Evolutionary conservation across 2,329 filamentous ascomycete species (phyloP).

Genomic region (Colletotrichum coccodes): DNA sequence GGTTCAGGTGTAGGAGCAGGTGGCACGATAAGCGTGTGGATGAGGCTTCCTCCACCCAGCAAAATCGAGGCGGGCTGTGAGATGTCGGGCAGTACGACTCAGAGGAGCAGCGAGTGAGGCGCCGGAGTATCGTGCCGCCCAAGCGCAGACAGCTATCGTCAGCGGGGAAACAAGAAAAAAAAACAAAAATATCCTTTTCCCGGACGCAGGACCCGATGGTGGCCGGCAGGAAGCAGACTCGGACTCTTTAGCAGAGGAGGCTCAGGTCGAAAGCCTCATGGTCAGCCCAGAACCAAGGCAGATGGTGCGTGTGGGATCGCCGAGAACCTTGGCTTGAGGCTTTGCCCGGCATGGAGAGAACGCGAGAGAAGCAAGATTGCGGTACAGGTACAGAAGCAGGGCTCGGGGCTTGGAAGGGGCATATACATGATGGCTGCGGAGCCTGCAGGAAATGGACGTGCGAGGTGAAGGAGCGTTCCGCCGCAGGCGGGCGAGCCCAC

Average conservation of each 20-base stretch:
- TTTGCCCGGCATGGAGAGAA: slow-evolving; percentile 1
- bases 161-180: neutral
- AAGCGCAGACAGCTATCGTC: slow-evolving; percentile 5
- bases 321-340: neutral
- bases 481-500: neutral
- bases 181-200: neutral
- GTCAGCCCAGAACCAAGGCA: slow-evolving; percentile 4
- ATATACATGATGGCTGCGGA: neutral
- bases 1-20: neutral
- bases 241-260: neutral
- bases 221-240: neutral
- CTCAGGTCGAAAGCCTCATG: neutral
- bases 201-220: neutral
- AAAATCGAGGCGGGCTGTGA: slow-evolving; percentile 7
- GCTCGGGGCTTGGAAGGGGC: slow-evolving; percentile 4
- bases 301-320: slow-evolving; percentile 12
- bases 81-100: neutral
- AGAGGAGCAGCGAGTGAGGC: neutral
- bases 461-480: neutral
- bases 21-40: slow-evolving; percentile 3
- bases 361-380: neutral
- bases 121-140: slow-evolving; percentile 1
- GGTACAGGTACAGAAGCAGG: slow-evolving; percentile 14
- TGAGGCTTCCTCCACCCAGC: neutral
- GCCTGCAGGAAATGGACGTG: neutral